Base-by-base conservation (phyloP, 2,329 filamentous ascomycete species). In the Colletotrichum destructivum region DNA sequence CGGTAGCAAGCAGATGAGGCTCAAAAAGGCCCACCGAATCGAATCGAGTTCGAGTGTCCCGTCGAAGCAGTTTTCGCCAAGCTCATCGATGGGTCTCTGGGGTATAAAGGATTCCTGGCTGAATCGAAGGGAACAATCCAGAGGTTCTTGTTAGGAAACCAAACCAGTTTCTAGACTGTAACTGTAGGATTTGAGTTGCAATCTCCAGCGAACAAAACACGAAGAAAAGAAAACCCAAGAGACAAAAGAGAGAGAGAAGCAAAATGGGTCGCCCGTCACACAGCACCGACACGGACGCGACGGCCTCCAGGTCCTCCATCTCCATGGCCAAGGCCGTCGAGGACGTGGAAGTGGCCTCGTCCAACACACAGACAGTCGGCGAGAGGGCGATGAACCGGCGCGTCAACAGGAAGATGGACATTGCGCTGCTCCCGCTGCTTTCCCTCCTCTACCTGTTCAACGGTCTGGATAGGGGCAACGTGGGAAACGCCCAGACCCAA, bases 371-470 rank as follows among this genome's bases (percentile, higher is more conserved):
- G 18, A 40, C 23, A 13, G 35, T 57, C 38, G 38, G 54, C 31
- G 60, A 68, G 21, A 6, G 49, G 9, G 60, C 61, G 16, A 72
- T 71, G 54, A 21, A 64, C 49, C 62, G 69, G n/a, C 69, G 69
- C 9, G 56, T 82, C 62, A 82, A 82, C 70, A 76, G 79, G 26
- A 82, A 81, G 72, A 73, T 82, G 38, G 82, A 84, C 62, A 40
- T 81, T 23, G 76, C 78, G 21, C 76, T 84, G 4, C 75, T 84
- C 11, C 82, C 82, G 5, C 75, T 84, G 7, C 74, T 84, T 2
- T 83, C 82, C 15, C 75, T 82, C 12, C 76, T 84, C 18, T 84
- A 84, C 55, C 76, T 84, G 3, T 82, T 83, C 72, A 84, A 84
- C 66, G 81, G 81, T 1, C 77, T 84, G 2, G 82, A 84, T 70